A percentile compares a stretch with the other conserved stretches of the same genome.
Conservation (phyloP, 495 filamentous ascomycete species). For the Tuber indicum region DNA sequence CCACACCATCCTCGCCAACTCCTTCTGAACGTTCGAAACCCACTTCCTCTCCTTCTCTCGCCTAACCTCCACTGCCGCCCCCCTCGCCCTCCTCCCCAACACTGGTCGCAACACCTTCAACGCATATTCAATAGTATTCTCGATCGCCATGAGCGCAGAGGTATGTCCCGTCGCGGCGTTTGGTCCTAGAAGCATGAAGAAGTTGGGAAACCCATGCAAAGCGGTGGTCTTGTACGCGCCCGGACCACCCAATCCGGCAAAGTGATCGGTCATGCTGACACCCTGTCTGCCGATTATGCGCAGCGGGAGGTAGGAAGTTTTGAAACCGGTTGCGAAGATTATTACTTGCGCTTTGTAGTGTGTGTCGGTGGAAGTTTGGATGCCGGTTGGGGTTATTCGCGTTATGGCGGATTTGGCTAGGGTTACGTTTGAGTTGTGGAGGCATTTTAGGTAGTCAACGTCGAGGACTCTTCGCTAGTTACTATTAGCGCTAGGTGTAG, state of each 20-base stretch:
- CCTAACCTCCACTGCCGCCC: conserved; percentile 40
- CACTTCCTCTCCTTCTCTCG: conserved; percentile 47
- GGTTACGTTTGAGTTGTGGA: conserved; percentile 53
- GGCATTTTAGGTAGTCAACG: conserved; percentile 50
- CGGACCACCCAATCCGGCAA: conserved; percentile 51
- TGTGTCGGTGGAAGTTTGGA: conserved; percentile 37
- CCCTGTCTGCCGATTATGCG: conserved; percentile 48
- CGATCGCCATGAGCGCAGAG: conserved; percentile 55
- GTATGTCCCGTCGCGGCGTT: conserved; percentile 61
- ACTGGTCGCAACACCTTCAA: conserved; percentile 52
- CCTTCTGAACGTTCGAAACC: conserved; percentile 44
- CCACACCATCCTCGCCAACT: conserved; percentile 46
- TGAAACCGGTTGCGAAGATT: conserved; percentile 56
- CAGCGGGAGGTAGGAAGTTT: conserved; percentile 47
- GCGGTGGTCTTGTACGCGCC: conserved; percentile 60
- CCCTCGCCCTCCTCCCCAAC: conserved; percentile 38
- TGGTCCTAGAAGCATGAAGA: conserved; percentile 62
- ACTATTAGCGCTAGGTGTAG: not conserved
- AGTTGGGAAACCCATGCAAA: conserved; percentile 61
- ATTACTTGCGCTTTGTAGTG: conserved; percentile 56
- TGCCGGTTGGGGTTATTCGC: conserved; percentile 41
- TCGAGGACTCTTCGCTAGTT: conserved; percentile 51
- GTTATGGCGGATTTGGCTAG: conserved; percentile 46
- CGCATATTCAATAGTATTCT: conserved; percentile 51
- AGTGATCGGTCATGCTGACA: conserved; percentile 50